phyloP scores from a whole-genome alignment of 352 stramenopile genomes.

The Globisporangium apiculatum region DNA sequence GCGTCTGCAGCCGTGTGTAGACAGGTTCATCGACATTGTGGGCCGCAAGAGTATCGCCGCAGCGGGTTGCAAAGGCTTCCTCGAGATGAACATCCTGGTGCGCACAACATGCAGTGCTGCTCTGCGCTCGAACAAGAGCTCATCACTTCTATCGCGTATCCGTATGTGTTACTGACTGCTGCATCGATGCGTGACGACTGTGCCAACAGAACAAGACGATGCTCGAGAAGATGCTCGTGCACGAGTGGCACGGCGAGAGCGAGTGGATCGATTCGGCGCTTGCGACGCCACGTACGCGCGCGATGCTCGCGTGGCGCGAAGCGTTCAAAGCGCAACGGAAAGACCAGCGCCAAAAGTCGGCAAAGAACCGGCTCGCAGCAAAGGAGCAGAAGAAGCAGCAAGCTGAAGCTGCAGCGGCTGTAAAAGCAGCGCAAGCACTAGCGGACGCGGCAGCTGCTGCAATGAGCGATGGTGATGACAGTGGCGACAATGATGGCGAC shows the following conservation, averaged over 20 bases:
- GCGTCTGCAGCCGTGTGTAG: conserved; percentile 37
- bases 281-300: conserved; percentile 41
- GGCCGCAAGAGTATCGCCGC: conserved; percentile 36
- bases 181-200: too few species aligned
- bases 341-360: conserved; percentile 50
- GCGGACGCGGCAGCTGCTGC: neutral
- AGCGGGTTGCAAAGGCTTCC: conserved; percentile 49
- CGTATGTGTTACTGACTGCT: too few species aligned
- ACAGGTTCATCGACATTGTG: conserved; percentile 71
- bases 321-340: conserved; percentile 52
- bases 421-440: conserved; percentile 16
- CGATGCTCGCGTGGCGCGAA: conserved; percentile 60
- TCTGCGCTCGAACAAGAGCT: too few species aligned
- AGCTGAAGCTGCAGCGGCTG: conserved; percentile 3
- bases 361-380: conserved; percentile 27
- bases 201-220: conserved; percentile 28
- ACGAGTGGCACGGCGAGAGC: conserved; percentile 56
- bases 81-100: conserved; percentile 80
- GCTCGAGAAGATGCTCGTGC: conserved; percentile 59
- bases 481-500: neutral
- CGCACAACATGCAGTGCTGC: conserved; percentile 1
- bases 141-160: too few species aligned
- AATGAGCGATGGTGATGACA: conserved; percentile 1
- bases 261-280: conserved; percentile 49
- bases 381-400: conserved; percentile 27